Conservation (phyloP, 305 asterid species). For the Fraxinus nigra region DNA sequence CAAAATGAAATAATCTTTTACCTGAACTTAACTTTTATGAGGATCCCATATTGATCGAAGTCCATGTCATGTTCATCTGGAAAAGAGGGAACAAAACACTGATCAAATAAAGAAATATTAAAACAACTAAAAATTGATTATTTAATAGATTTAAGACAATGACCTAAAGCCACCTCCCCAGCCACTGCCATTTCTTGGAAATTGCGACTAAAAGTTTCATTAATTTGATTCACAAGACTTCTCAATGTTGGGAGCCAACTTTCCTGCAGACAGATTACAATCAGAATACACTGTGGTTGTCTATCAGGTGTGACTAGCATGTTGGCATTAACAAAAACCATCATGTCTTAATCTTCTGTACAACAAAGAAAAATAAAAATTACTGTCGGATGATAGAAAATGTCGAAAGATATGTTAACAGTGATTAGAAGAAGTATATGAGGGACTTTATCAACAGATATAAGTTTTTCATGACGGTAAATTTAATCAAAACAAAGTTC, state of each 20-base stretch:
- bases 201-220: constrained; percentile 80
- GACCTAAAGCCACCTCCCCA: constrained; percentile 94
- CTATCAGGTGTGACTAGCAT: constrained; percentile 7
- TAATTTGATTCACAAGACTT: constrained; percentile 72
- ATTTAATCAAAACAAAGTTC: not conserved
- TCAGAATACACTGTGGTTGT: constrained; percentile 18
- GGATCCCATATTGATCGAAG: constrained; percentile 85
- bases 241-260: constrained; percentile 90
- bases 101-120: constrained; percentile 25
- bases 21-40: constrained; percentile 99
- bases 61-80: constrained; percentile 85
- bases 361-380: not conserved
- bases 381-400: not conserved
- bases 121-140: constrained; percentile 17
- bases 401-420: not conserved
- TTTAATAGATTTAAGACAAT: constrained; percentile 6
- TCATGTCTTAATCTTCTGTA: not conserved
- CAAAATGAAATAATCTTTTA: constrained; percentile 21
- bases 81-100: constrained; percentile 10
- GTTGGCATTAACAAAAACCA: not conserved
- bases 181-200: constrained; percentile 99
- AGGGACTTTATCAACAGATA: not conserved
- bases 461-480: not conserved
- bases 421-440: not conserved
- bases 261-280: constrained; percentile 52